Evolutionary conservation across 345 rosid genomes (phyloP).

Genomic region (Arabis hirsuta): DNA sequence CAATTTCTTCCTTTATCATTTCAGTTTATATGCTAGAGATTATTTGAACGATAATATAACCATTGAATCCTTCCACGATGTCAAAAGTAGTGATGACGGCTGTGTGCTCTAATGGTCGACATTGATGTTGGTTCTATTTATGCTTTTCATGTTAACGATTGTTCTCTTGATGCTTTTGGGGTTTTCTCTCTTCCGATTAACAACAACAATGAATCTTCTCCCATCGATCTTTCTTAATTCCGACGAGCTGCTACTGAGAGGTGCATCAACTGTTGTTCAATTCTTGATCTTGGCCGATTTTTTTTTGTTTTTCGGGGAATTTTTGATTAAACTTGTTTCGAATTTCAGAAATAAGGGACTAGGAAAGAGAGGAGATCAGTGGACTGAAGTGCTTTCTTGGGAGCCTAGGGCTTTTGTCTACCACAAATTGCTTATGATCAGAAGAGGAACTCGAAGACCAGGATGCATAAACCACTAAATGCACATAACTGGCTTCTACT

Average conservation of each 20-base stretch:
- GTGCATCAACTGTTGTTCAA: conserved; percentile 39
- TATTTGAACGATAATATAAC: too few relatives aligned
- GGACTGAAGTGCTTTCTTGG: conserved; percentile 93
- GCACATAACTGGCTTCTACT: too few relatives aligned
- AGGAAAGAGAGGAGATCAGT: conserved; percentile 73
- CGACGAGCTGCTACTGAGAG: conserved; percentile 63
- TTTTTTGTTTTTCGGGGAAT: background rate
- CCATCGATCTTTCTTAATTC: conserved; percentile 56
- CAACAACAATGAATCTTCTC: conserved; percentile 52
- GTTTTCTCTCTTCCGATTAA: conserved; percentile 67
- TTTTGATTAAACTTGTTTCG: background rate
- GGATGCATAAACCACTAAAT: too few relatives aligned
- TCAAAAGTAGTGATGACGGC: too few relatives aligned
- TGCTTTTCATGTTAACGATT: conserved; percentile 67
- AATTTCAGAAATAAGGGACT: conserved; percentile 53
- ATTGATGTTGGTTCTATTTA: conserved; percentile 54
- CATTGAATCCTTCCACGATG: too few relatives aligned
- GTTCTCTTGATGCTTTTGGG: conserved; percentile 72
- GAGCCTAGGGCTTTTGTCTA: conserved; percentile 87
- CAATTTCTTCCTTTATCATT: too few relatives aligned
- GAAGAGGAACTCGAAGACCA: too few relatives aligned
- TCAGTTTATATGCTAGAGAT: too few relatives aligned
- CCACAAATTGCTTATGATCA: conserved; percentile 53
- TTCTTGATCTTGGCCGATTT: conserved; percentile 2
- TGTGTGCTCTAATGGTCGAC: conserved; percentile 51